phyloP scores from a whole-genome alignment of 805 yeast genomes.

The Saccharomycopsis synnaedendra region DNA sequence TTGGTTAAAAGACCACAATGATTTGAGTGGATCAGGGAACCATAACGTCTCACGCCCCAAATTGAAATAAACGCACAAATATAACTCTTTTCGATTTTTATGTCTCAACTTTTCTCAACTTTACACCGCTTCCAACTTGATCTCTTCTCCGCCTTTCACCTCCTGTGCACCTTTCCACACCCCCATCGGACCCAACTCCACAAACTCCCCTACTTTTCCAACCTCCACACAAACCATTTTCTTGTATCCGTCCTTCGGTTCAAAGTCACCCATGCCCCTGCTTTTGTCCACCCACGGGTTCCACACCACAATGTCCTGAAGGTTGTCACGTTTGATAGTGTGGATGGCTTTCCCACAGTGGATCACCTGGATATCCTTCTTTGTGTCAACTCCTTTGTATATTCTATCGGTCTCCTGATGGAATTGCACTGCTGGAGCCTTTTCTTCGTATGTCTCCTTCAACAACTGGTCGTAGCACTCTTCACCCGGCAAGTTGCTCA shows the following conservation, averaged over 20 bases:
- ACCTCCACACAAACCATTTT: slow-evolving; percentile 94
- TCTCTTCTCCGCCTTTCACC: slow-evolving; percentile 40
- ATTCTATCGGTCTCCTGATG: slow-evolving; percentile 78
- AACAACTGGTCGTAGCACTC: slow-evolving; percentile 68
- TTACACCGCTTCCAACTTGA: slow-evolving; percentile 45
- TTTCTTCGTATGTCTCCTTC: slow-evolving; percentile 50
- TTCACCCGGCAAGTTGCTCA: slow-evolving; percentile 69
- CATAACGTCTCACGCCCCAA: no score
- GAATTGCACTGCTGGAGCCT: slow-evolving; percentile 63
- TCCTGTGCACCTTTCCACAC: slow-evolving; percentile 67
- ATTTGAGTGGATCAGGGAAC: no score
- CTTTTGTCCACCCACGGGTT: slow-evolving; percentile 90
- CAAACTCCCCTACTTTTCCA: slow-evolving; percentile 70
- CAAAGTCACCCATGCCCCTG: slow-evolving; percentile 77
- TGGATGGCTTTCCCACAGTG: slow-evolving; percentile 61
- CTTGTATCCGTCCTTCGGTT: slow-evolving; percentile 73
- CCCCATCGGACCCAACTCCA: slow-evolving; percentile 54
- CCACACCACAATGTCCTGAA: slow-evolving; percentile 81
- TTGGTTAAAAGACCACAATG: no score
- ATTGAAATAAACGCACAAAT: no score
- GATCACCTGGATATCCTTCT: slow-evolving; percentile 53
- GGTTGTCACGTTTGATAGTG: slow-evolving; percentile 51
- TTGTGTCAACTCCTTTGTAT: slow-evolving; percentile 48
- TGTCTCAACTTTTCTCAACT: neutral
- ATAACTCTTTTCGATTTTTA: no score